A percentile compares a stretch with the other conserved stretches of the same genome.
These are phyloP conservation scores for Wickerhamiella pararugosa DNA, from an alignment of 1,139 yeast species.

Conservation along the genomic window DNA sequence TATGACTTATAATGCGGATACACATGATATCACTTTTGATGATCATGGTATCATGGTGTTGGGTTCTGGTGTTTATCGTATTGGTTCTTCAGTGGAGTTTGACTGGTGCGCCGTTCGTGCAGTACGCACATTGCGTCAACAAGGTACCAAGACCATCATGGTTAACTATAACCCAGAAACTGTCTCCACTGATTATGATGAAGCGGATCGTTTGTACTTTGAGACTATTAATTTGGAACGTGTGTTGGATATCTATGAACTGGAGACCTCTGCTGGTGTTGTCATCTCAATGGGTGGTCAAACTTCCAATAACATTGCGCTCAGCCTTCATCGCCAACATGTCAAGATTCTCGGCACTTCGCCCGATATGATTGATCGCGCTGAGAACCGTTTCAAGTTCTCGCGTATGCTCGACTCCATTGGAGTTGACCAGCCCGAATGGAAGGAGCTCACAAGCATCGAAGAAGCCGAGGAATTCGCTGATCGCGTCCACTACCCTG, in stretches of 20 bases:
- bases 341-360: conserved; percentile 94
- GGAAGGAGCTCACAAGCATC: conserved; percentile 93
- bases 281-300: conserved; percentile 99
- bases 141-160: conserved; percentile 86
- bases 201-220: conserved; percentile 92
- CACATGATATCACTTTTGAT: conserved; percentile 70
- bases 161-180: conserved; percentile 97
- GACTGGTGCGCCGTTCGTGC: conserved; percentile 97
- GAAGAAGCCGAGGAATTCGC: conserved; percentile 92
- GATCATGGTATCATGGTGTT: conserved; percentile 82
- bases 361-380: conserved; percentile 96
- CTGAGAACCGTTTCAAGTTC: conserved; percentile 96
- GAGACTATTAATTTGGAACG: conserved; percentile 93
- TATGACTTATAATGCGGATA: conserved; percentile 87
- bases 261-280: conserved; percentile 85
- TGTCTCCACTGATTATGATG: conserved; percentile 95
- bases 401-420: conserved; percentile 94
- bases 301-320: conserved; percentile 91
- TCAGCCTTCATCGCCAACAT: conserved; percentile 84
- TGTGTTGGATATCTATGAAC: conserved; percentile 86
- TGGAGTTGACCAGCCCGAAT: conserved; percentile 98
- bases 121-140: conserved; percentile 81
- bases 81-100: conserved; percentile 87
- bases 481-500: conserved; percentile 84
- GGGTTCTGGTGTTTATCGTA: conserved; percentile 90